Base-by-base conservation (phyloP, 164 flowering plant species). In the Chimonanthus praecox region DNA sequence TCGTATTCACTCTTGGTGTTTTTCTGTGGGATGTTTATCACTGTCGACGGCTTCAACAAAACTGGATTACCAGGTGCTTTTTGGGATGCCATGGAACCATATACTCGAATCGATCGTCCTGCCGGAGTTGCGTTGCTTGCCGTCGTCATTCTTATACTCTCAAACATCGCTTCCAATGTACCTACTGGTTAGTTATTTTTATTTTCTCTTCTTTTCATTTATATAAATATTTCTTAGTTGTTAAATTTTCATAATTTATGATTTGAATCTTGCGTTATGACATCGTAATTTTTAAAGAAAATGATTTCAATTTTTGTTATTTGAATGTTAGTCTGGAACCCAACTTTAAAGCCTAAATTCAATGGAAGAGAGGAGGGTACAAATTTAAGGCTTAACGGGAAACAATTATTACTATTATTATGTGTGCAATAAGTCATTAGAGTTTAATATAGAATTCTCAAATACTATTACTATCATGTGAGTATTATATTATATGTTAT, bases 11-110 rank as follows among this genome's bases (percentile, higher is more conserved):
- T 87, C 54, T 72, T 89, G 82, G 69, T 87, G 70, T 89, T 89
- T 81, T 89, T 89, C 51, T 86, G 90, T 75, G 92, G 90, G 44
- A 89, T 89, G 92, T 87, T 89, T 76, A 85, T 89, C 69, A 87
- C 92, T 2, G 88, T 89, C 63, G 88, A 89, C 21, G 92, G 90
- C 44, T 87, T 89, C 75, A 87, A 86, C 73, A 89, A 72, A 76
- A 89, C 92, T 5, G 92, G 90, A 61, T 81, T 87, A 50, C 92
- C 92, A 15, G 81, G 83, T 68, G 46, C 74, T 18, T 4, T 87
- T 7, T 89, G 92, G 92, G 86, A 87, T 66, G 48, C 81, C 58
- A 81, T 83, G 86, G 90, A 89, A 73, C 90, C 90, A 4, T 47
- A 86, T 82, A 80, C 92, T 45, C 78, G 73, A 49, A 83, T 86